phyloP scores from a whole-genome alignment of 23 red algal genomes.

The Cyanidium caldarium region DNA sequence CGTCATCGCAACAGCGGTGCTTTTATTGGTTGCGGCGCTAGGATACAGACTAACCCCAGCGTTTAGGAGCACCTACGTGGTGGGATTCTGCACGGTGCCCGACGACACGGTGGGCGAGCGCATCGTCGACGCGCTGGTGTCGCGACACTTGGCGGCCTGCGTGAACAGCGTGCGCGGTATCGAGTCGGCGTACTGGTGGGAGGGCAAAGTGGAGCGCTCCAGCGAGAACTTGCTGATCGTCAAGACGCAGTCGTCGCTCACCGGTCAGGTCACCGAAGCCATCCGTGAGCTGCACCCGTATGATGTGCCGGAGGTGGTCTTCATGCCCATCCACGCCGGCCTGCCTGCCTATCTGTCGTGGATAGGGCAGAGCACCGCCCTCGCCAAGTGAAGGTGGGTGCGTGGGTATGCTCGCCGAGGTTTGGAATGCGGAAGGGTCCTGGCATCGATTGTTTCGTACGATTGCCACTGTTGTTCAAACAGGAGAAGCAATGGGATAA shows the following conservation, averaged over 20 bases:
- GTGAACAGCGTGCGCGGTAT: constrained; percentile 39
- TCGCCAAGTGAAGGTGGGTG: no score
- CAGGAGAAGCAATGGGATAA: no score
- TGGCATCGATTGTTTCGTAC: no score
- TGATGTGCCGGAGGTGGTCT: constrained; percentile 61
- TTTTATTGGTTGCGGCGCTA: no score
- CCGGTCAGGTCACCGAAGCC: background rate
- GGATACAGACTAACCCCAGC: background rate
- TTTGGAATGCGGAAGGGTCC: no score
- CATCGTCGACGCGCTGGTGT: background rate
- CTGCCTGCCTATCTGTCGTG: constrained; percentile 32
- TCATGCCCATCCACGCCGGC: constrained; percentile 30
- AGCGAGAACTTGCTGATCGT: constrained; percentile 52
- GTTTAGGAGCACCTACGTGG: background rate
- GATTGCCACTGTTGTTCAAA: no score
- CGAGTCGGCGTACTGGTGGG: constrained; percentile 49
- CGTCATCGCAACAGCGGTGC: no score
- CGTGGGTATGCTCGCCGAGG: no score
- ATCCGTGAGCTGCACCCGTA: constrained; percentile 50
- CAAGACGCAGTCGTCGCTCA: constrained; percentile 43
- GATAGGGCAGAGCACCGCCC: constrained; percentile 20
- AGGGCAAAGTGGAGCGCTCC: constrained; percentile 45
- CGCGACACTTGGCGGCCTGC: constrained; percentile 38
- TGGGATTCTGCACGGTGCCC: background rate
- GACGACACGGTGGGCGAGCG: background rate